Evolutionary conservation across 2,329 filamentous ascomycete species (phyloP), one percentile per base, ranked within the genome.

Genomic region (Diplodia seriata): DNA sequence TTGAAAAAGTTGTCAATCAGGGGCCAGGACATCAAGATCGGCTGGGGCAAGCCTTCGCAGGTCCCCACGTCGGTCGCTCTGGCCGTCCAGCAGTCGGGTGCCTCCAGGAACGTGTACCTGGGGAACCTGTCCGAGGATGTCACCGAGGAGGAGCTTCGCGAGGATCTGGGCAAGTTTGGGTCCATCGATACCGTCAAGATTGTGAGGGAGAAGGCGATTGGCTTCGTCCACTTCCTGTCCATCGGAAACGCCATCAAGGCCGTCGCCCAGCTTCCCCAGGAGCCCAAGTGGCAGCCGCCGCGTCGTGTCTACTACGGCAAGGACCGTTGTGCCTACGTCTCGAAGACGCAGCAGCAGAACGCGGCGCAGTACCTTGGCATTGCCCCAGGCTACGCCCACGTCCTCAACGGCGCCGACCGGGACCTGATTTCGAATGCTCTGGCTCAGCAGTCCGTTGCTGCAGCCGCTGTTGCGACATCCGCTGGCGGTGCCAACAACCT

Each of bases 1-100:
- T 87, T 99, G 87, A 99, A 99, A 86, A 99, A 98, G 86, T 88
- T 99, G 78, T 94, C 94, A 75, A 97, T 99, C 84, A 94, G 97
- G 82, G 94, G 94, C 31, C 95, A 98, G 84, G 95, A 99, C 79
- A 97, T 99, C 85, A 99, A 99, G 85, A 94, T 99, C 75, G 95
- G 95, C 70, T 99, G 95, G 95, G 95, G 95, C 71, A 99, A 99
- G 83, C 94, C 95, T 38, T 98, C 95, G 3, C 94, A 97, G 81
- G 95, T 99, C 0, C 95, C 95, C 3, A 98, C 94, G 2, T 98
- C 95, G 2, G 95, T 99, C 56, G 93, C 94, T n/a, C 85, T 98
- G 68, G 94, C 95, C 56, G 95, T 98, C 38, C 95, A 99, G 82
- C 95, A 99, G 81, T 97, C 94, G 14, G 94, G 94, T 64, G 95